phyloP scores from a whole-genome alignment of 306 rosid genomes.

The Spatholobus suberectus region DNA sequence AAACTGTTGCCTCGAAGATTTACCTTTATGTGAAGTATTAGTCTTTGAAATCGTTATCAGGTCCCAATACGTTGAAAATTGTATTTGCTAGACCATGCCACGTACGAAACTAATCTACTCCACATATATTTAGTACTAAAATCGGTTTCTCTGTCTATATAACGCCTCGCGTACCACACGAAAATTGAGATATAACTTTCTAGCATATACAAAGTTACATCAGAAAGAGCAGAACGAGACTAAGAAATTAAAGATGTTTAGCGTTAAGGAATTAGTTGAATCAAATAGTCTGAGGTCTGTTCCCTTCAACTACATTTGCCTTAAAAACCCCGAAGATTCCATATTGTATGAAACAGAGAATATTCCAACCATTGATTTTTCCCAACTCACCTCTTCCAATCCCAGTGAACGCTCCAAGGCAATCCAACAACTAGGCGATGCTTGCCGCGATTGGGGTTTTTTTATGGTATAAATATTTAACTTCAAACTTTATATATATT shows the following conservation, averaged over 20 bases:
- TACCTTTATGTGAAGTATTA: too few relatives aligned
- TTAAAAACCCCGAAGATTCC: background rate
- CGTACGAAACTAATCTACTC: too few relatives aligned
- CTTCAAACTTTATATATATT: background rate
- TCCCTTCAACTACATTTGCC: slow-evolving; percentile 48
- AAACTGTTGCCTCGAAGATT: too few relatives aligned
- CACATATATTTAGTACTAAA: too few relatives aligned
- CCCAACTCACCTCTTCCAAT: slow-evolving; percentile 45
- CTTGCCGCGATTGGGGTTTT: slow-evolving; percentile 69
- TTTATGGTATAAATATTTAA: slow-evolving; percentile 47
- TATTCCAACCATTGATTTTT: slow-evolving; percentile 57
- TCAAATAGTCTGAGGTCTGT: slow-evolving; percentile 30
- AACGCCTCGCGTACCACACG: background rate
- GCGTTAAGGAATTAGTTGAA: slow-evolving; percentile 50
- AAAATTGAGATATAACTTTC: background rate
- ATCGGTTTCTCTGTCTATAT: too few relatives aligned
- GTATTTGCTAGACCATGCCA: too few relatives aligned
- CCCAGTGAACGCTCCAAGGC: slow-evolving; percentile 35
- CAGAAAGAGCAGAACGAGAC: background rate
- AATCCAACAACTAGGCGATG: slow-evolving; percentile 47
- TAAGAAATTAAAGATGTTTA: background rate
- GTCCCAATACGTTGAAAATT: too few relatives aligned
- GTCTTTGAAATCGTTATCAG: too few relatives aligned
- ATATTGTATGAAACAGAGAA: background rate
- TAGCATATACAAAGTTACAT: background rate